These are phyloP conservation scores for Ambrosia hybrid DNA, from an alignment of 140 eudicot genomes.

Conservation along the genomic window DNA sequence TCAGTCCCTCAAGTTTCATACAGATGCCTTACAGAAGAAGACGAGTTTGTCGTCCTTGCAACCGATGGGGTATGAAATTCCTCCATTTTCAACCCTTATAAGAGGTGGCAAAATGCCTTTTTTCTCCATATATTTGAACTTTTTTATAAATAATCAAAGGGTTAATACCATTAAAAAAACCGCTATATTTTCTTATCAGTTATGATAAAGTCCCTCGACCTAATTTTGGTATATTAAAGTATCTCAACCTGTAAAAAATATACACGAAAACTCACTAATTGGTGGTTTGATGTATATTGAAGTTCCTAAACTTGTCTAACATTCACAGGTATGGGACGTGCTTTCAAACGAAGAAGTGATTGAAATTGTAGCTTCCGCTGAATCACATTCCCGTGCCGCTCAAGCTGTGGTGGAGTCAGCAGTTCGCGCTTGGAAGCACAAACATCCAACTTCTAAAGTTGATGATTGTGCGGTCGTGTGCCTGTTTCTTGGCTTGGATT, in stretches of 20 bases:
- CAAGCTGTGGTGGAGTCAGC: slow-evolving; percentile 74
- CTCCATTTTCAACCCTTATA: background rate
- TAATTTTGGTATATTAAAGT: no score
- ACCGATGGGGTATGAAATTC: slow-evolving; percentile 71
- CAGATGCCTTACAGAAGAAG: slow-evolving; percentile 73
- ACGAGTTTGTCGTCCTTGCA: slow-evolving; percentile 81
- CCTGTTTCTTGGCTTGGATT: slow-evolving; percentile 61
- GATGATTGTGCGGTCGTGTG: slow-evolving; percentile 97
- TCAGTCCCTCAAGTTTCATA: slow-evolving; percentile 79
- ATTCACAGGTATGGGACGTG: slow-evolving; percentile 63
- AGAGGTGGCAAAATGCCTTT: no score
- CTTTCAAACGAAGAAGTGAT: slow-evolving; percentile 83
- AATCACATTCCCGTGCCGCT: slow-evolving; percentile 65
- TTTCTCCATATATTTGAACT: no score
- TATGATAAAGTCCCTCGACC: no score
- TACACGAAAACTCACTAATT: no score
- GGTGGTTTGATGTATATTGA: no score
- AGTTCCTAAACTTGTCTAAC: no score
- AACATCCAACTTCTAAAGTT: slow-evolving; percentile 82
- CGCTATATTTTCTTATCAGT: no score
- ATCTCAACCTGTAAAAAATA: no score
- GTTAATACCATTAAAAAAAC: no score
- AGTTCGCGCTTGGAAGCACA: slow-evolving; percentile 69
- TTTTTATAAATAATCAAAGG: no score
- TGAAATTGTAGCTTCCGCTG: slow-evolving; percentile 61